Base-by-base conservation (phyloP, 305 asterid genomes). In the Fraxinus sp. region DNA sequence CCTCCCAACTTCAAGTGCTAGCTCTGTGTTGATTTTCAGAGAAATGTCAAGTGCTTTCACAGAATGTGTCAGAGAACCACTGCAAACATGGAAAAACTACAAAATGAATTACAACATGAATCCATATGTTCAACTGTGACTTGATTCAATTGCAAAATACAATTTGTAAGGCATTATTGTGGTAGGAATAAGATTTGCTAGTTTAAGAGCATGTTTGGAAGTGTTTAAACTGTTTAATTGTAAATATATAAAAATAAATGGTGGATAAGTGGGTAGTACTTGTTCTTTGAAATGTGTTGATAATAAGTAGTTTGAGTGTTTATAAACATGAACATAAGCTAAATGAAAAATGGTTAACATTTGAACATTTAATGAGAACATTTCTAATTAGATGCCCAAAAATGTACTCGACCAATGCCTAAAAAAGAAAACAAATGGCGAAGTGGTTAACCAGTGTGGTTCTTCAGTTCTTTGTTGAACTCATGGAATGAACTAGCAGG, bases 31-130 rank as follows among this genome's bases (percentile, higher is more conserved):
- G 52, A 96, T 94, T 80, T 96, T 96, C 91, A 94, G 75, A 57
- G 98, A 96, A 46, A 94, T 94, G 85, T 96, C 99, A 4, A 96
- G 98, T 39, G 99, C 99, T 90, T 93, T 94, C n/a, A 93, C 98
- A 1, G 99, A 96, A 87, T 96, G 99, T 0, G 99, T 94, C 79
- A 94, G 86, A 16, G 98, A 95, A 59, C 98, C 99, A 46, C 98
- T 94, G 97, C 92, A 88, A 77, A 70, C 68, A 35, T 4, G 14
- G 83, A 78, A 46, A 49, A n/a, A 35, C 30, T 35, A 39, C 24
- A 59, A 16, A 74, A 55, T 86, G 33, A 86, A 81, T 37, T 59
- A 7, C 70, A 64, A 83, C 64, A 32, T 22, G 57, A 5, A 75
- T 66, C 14, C 55, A 66, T 49, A 36, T 22, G 14, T n/a, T 24